Evolutionary conservation across 257 asterid genomes (phyloP), one percentile per base, ranked within the genome.

Genomic region (Solanum stenotomum): DNA sequence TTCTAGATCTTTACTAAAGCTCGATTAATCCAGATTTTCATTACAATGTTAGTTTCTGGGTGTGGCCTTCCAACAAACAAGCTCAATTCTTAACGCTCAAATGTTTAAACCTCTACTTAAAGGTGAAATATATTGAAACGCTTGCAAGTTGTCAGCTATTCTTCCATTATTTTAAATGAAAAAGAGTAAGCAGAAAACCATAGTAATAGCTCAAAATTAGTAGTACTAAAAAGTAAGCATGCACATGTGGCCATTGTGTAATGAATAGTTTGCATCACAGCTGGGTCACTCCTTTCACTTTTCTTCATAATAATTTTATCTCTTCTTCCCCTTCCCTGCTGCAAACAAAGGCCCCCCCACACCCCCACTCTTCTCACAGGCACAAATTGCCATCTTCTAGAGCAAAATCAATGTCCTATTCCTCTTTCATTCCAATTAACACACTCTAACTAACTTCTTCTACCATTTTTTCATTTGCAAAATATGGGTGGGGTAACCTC

Each of bases 401-500:
- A 42, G 12, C 10, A 34, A 68, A 42, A 42, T 42, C 8, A 9
- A 81, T 86, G 72, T 72, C 88, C 87, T 88, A 6, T 56, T 67
- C 56, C 56, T 29, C 83, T 33, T 40, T 15, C 15, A 76, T 3
- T 78, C 15, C 63, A 78, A 42, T 27, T 78, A 81, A 78, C 61
- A n/a, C 61, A 77, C 27, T 38, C 10, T 33, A 49, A 12, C 20
- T 38, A 25, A 2, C n/a, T 8, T 25, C 15, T 78, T 42, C 15
- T n/a, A 77, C 61, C 79, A 33, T 3, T 71, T 29, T 13, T 79
- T 20, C 38, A 14, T 44, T 49, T 68, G 5, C 67, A 44, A 65
- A 84, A 84, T 71, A 94, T 95, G 98, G 99, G 98, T 86, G 98
- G 99, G 89, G 94, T 96, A 95, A 96, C 98, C 92, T 96, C 99